phyloP scores from a whole-genome alignment of 768 basidiomycete species.

The Termitomyces sp. region DNA sequence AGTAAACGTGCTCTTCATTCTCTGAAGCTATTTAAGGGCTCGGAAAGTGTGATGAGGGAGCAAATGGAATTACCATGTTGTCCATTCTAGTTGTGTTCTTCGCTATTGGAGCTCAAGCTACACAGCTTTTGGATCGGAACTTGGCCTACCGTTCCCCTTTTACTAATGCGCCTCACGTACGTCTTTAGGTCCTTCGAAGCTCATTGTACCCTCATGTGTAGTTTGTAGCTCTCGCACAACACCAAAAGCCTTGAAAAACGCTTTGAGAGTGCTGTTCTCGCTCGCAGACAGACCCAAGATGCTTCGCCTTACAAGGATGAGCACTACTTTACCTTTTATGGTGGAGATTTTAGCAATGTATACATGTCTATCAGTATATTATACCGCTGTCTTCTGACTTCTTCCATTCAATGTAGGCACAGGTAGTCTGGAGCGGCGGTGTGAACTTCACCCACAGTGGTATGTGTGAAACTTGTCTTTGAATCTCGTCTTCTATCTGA shows the following conservation, averaged over 20 bases:
- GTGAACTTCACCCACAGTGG: background rate
- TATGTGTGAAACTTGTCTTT: background rate
- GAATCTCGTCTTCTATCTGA: background rate
- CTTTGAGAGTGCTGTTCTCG: background rate
- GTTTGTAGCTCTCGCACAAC: background rate
- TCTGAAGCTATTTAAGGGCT: background rate
- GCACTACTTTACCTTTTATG: constrained; percentile 13
- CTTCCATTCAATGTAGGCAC: background rate
- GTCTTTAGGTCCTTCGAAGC: background rate
- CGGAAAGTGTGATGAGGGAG: background rate
- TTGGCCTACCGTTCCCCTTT: constrained; percentile 4
- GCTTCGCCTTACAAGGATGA: constrained; percentile 12
- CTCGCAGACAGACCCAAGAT: constrained; percentile 9
- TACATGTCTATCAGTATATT: constrained; percentile 25
- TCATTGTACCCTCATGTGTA: background rate
- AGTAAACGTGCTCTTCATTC: background rate
- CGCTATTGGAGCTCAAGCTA: background rate
- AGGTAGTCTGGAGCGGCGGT: constrained; percentile 3
- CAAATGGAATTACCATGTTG: background rate
- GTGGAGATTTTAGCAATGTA: constrained; percentile 12
- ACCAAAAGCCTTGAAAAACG: constrained; percentile 1
- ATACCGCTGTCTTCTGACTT: background rate
- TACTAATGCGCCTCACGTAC: background rate
- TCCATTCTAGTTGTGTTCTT: background rate
- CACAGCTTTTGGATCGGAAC: background rate